Percentiles rank a stretch among this genome's conserved stretches.
phyloP scores from a whole-genome alignment of 495 filamentous ascomycete genomes.

The Trichoderma asperelloides region DNA sequence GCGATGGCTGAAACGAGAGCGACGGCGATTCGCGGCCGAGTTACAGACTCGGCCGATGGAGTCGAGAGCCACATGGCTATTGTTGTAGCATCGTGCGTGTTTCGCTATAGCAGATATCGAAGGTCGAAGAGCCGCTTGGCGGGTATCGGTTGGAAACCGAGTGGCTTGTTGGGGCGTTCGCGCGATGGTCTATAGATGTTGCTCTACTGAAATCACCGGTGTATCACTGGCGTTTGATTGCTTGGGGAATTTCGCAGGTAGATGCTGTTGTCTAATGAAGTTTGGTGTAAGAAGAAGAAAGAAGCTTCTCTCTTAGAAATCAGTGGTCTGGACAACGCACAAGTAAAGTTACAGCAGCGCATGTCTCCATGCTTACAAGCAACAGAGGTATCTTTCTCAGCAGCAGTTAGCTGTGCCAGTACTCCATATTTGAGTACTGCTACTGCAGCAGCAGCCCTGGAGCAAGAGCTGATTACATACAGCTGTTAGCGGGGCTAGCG shows the following conservation, averaged over 20 bases:
- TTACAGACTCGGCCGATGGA: slow-evolving; percentile 33
- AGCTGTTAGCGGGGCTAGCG: slow-evolving; percentile 13
- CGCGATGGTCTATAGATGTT: neutral
- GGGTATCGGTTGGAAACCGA: neutral
- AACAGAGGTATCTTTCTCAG: too few species aligned
- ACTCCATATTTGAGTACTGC: too few species aligned
- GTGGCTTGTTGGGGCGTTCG: neutral
- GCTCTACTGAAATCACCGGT: neutral
- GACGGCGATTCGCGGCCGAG: slow-evolving; percentile 31
- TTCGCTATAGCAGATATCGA: neutral
- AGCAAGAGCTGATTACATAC: neutral
- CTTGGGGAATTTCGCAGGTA: too few species aligned
- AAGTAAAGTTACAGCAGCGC: neutral
- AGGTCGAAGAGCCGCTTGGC: neutral
- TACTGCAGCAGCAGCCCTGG: neutral
- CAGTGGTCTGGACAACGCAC: neutral
- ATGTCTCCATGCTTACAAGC: neutral
- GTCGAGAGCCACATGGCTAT: slow-evolving; percentile 27
- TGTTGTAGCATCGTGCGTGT: slow-evolving; percentile 2
- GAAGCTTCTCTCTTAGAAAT: neutral
- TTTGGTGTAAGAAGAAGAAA: neutral
- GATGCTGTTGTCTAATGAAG: neutral
- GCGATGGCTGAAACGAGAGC: slow-evolving; percentile 28
- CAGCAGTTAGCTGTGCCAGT: too few species aligned
- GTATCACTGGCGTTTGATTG: neutral